Percentiles rank a stretch among this genome's conserved stretches.
These are phyloP conservation scores for Polytolypa hystricis DNA, from an alignment of 2,329 filamentous ascomycete genomes.

Conservation along the genomic window DNA sequence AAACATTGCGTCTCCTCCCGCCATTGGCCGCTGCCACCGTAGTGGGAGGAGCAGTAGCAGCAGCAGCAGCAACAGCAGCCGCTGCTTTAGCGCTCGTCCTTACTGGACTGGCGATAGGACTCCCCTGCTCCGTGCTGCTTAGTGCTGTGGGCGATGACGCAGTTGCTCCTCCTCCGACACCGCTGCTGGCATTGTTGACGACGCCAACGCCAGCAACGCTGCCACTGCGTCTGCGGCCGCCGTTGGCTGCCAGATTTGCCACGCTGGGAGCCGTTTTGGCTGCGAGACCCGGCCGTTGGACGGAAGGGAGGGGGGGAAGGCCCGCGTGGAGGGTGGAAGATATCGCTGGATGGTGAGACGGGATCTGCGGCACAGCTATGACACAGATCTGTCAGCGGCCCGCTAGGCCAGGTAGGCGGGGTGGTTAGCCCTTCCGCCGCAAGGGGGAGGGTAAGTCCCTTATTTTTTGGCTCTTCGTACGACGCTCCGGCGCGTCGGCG, in stretches of 20 bases:
- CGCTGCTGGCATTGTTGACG: conserved; percentile 9
- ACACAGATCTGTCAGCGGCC: not conserved
- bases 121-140: not conserved
- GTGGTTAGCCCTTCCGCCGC: not conserved
- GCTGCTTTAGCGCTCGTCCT: conserved; percentile 2
- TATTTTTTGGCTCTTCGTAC: not conserved
- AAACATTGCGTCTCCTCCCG: conserved; percentile 30
- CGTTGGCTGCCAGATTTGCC: conserved; percentile 10
- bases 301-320: not conserved
- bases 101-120: conserved; percentile 1
- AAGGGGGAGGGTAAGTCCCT: not conserved
- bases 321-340: not conserved
- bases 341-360: not conserved
- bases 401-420: not conserved
- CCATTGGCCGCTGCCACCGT: not conserved
- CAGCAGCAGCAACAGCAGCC: not conserved
- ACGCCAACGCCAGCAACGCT: conserved; percentile 6
- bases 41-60: conserved; percentile 3
- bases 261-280: conserved; percentile 9
- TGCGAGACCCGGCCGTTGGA: not conserved
- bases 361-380: not conserved
- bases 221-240: conserved; percentile 11
- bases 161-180: conserved; percentile 9
- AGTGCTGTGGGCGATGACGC: not conserved
- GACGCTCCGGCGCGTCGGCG: too few species aligned